These are phyloP conservation scores for Colletotrichum siamense DNA, from an alignment of 2,329 filamentous ascomycete species.

Conservation along the genomic window DNA sequence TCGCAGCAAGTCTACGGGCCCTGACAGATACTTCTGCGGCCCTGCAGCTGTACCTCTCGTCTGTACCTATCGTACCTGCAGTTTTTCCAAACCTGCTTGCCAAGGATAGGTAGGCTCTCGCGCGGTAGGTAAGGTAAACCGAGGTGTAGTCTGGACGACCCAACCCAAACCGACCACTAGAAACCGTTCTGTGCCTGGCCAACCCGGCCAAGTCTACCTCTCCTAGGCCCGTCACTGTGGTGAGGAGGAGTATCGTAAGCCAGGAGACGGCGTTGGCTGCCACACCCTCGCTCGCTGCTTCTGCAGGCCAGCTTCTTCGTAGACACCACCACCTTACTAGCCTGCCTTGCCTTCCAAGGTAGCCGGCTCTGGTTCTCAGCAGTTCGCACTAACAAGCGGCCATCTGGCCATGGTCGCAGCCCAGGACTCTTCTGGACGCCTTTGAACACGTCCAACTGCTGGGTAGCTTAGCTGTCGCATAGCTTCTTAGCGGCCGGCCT, in stretches of 20 bases:
- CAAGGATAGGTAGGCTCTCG: background rate
- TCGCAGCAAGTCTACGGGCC: slow-evolving; percentile 6
- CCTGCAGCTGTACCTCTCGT: slow-evolving; percentile 2
- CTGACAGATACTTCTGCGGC: slow-evolving; percentile 7
- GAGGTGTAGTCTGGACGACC: background rate
- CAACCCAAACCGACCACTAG: background rate
- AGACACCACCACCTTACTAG: background rate
- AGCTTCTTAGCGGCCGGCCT: background rate
- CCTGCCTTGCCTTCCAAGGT: background rate
- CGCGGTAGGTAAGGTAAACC: background rate
- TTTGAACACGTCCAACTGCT: background rate
- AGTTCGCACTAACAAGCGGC: slow-evolving; percentile 11
- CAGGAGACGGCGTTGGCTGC: background rate
- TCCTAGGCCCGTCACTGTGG: background rate
- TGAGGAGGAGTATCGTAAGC: background rate
- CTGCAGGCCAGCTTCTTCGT: background rate
- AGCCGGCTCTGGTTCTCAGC: background rate
- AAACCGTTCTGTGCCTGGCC: slow-evolving; percentile 1
- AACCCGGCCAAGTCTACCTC: background rate
- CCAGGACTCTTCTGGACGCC: slow-evolving; percentile 1
- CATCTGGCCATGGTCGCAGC: slow-evolving; percentile 2
- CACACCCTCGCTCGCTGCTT: background rate
- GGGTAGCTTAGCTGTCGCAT: background rate
- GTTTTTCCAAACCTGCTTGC: background rate
- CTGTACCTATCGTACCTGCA: slow-evolving; percentile 4